A percentile compares a stretch with the other conserved stretches of the same genome.
Conservation (phyloP, 2,329 filamentous ascomycete genomes). For the Cytospora paraplurivora region DNA sequence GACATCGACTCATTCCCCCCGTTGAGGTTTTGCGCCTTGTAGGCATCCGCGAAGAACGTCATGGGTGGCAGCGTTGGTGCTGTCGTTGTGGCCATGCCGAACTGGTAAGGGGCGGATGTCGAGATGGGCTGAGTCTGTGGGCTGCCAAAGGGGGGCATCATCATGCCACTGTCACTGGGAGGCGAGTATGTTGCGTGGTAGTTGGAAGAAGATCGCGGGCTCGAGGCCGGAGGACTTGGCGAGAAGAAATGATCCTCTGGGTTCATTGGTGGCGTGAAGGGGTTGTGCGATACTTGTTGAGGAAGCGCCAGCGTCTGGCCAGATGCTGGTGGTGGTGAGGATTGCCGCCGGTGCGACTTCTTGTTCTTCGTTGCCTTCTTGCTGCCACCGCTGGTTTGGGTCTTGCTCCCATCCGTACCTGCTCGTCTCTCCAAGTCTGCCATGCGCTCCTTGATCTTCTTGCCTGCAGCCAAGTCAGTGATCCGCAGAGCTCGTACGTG, state of each 20-base stretch:
- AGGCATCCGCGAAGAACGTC: slow-evolving; percentile 63
- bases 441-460: slow-evolving; percentile 88
- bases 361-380: slow-evolving; percentile 49
- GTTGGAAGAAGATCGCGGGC: slow-evolving; percentile 67
- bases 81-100: slow-evolving; percentile 57
- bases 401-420: slow-evolving; percentile 47
- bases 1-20: slow-evolving; percentile 62
- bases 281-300: slow-evolving; percentile 47
- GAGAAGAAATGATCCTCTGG: slow-evolving; percentile 68
- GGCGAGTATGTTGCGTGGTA: slow-evolving; percentile 66
- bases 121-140: slow-evolving; percentile 54
- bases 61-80: slow-evolving; percentile 66
- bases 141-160: slow-evolving; percentile 61
- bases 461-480: slow-evolving; percentile 56
- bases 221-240: slow-evolving; percentile 27
- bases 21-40: slow-evolving; percentile 66
- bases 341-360: slow-evolving; percentile 33
- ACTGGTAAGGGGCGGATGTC: slow-evolving; percentile 56
- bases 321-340: slow-evolving; percentile 32
- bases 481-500: slow-evolving; percentile 20
- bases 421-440: slow-evolving; percentile 83
- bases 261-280: slow-evolving; percentile 64
- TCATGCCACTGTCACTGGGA: slow-evolving; percentile 58
- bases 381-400: slow-evolving; percentile 42
- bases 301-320: slow-evolving; percentile 39